These are phyloP conservation scores for Ilyonectria robusta DNA, from an alignment of 2,329 filamentous ascomycete genomes.

Conservation along the genomic window DNA sequence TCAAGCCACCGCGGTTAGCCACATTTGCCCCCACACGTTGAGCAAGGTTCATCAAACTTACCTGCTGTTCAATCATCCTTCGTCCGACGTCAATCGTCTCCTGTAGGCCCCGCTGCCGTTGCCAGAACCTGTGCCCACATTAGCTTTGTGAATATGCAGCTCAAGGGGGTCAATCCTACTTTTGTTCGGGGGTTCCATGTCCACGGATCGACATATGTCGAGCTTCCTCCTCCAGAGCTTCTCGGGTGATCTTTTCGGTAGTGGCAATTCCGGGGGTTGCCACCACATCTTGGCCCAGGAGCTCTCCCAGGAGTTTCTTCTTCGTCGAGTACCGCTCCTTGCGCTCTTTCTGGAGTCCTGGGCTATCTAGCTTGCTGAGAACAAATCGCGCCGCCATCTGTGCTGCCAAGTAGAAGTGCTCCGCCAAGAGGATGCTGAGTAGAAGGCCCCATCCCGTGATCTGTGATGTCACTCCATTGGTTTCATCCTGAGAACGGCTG, in stretches of 20 bases:
- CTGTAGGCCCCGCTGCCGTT: constrained; percentile 69
- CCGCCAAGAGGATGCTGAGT: constrained; percentile 85
- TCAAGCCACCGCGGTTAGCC: constrained; percentile 27
- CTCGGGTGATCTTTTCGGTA: constrained; percentile 75
- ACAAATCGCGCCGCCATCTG: constrained; percentile 80
- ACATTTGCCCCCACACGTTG: background rate
- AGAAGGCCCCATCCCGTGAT: constrained; percentile 87
- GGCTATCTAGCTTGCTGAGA: constrained; percentile 86
- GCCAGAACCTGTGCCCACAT: constrained; percentile 67
- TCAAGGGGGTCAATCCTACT: constrained; percentile 53
- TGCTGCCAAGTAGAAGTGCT: constrained; percentile 89
- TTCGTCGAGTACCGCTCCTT: constrained; percentile 85
- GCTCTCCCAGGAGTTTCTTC: constrained; percentile 84
- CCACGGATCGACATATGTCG: constrained; percentile 64
- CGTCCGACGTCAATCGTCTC: constrained; percentile 72
- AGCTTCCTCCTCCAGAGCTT: constrained; percentile 75
- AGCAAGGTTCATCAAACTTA: constrained; percentile 30
- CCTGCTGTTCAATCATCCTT: constrained; percentile 66
- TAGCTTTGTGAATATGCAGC: constrained; percentile 30
- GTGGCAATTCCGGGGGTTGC: constrained; percentile 64
- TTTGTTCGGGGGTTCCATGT: constrained; percentile 65
- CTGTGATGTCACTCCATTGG: constrained; percentile 69
- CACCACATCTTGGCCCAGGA: constrained; percentile 70
- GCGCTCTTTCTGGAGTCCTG: constrained; percentile 87
- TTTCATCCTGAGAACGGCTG: constrained; percentile 75